Base-by-base conservation (phyloP, 2,329 filamentous ascomycete genomes). In the Esteya vermicola region DNA sequence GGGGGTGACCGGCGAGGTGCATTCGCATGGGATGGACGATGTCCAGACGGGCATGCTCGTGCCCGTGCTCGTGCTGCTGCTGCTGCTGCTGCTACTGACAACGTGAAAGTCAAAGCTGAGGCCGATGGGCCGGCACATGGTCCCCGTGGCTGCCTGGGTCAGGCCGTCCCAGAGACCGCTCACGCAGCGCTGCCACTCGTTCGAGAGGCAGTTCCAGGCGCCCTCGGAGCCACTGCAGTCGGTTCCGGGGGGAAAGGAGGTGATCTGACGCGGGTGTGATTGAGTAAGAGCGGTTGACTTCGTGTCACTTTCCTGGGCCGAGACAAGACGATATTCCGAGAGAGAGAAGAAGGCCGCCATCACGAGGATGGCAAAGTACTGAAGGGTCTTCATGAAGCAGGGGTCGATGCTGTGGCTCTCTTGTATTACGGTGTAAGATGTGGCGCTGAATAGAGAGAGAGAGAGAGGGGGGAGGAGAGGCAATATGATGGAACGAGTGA, bases 181-280 rank as follows among this genome's bases (percentile, higher is more conserved):
- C 3, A 63, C 65, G 48, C 68, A 72, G 22, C 68, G 61, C 52
- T 72, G 68, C 55, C 64, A 72, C 26, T 55, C 58, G 18, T 47
- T 54, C 1, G 56, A 58, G 56, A 72, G 63, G 56, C 69, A 72
- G 52, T 71, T 68, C 68, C 68, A 72, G 45, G 63, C 60, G n/a
- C 68, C 68, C 43, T 72, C 67, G 12, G 55, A 49, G 9, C 50
- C 52, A 10, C 54, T 52, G 51, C 68, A 72, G 5, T 52, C 47
- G 2, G 61, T 53, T 18, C 64, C 64, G 4, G 49, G 30, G 9
- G 43, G 4, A 22, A 43, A 36, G 16, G 23, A 22, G 2, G 34
- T 6, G 14, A 16, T 23, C 34, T 36, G 34, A 6, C 34, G 22
- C 3, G 9, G 34, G 4, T 12, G n/a, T 10, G 14, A 12, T 8